A percentile compares a stretch with the other conserved stretches of the same genome.
phyloP scores from a whole-genome alignment of 495 filamentous ascomycete species.

The Aspergillus panamensis region DNA sequence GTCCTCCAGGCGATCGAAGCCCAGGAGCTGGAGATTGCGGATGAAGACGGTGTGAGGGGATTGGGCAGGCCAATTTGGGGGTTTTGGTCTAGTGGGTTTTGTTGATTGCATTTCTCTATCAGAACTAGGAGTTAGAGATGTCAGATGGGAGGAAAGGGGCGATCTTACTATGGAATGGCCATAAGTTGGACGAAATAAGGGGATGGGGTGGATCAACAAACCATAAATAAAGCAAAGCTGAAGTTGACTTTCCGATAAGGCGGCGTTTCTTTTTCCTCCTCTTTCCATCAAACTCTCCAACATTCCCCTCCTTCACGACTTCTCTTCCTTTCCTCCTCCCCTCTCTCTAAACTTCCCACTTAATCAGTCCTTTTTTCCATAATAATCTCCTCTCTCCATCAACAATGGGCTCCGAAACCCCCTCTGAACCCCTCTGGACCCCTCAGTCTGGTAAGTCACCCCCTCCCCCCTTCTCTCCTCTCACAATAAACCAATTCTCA shows the following conservation, averaged over 20 bases:
- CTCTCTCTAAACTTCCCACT: not conserved
- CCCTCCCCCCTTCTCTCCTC: not conserved
- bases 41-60: conserved; percentile 66
- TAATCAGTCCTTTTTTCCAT: not conserved
- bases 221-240: not conserved
- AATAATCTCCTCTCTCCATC: conserved; percentile 8
- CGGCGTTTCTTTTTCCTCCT: conserved; percentile 2
- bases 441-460: conserved; percentile 26
- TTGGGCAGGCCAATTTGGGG: conserved; percentile 40
- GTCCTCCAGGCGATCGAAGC: conserved; percentile 68
- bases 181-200: not conserved
- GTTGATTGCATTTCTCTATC: conserved; percentile 32
- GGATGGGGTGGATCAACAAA: not conserved
- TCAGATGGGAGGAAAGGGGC: not conserved
- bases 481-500: not conserved
- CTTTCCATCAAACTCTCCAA: conserved; percentile 6
- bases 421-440: conserved; percentile 28
- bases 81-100: conserved; percentile 33
- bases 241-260: not conserved
- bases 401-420: conserved; percentile 35
- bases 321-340: conserved; percentile 5
- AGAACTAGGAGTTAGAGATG: conserved; percentile 7
- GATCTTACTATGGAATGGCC: not conserved
- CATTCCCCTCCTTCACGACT: conserved; percentile 3
- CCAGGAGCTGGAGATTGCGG: conserved; percentile 73